Conservation (phyloP, 257 asterid genomes). For the Knoxia roxburghii region DNA sequence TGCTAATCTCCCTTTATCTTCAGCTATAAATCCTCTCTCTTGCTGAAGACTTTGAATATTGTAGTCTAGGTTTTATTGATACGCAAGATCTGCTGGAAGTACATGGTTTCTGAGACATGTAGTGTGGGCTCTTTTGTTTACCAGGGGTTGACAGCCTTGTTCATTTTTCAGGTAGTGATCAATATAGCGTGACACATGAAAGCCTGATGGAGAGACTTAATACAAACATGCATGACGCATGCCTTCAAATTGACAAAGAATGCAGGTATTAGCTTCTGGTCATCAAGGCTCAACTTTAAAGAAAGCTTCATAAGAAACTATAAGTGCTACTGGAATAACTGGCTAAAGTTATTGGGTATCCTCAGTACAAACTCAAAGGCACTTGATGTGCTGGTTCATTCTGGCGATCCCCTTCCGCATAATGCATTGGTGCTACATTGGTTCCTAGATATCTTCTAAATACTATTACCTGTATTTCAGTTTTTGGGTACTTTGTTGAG, state of each 20-base stretch:
- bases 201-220: conserved; percentile 68
- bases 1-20: background rate
- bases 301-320: background rate
- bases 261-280: conserved; percentile 69
- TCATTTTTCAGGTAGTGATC: conserved; percentile 44
- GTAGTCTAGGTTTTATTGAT: background rate
- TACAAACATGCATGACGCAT: conserved; percentile 69
- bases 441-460: background rate
- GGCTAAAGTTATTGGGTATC: background rate
- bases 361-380: background rate
- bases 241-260: conserved; percentile 50
- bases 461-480: conserved; percentile 18
- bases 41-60: background rate
- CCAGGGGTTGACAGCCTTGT: background rate
- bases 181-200: conserved; percentile 61
- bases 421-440: background rate
- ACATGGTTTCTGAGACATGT: background rate
- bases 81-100: background rate
- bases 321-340: conserved; percentile 16
- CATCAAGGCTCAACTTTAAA: background rate
- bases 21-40: background rate
- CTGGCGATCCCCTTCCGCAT: background rate
- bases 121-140: conserved; percentile 26
- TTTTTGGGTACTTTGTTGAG: conserved; percentile 29
- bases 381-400: background rate